Evolutionary conservation across 1,284 basidiomycete genomes (phyloP).

Genomic region (Cystobasidium slooffiae): DNA sequence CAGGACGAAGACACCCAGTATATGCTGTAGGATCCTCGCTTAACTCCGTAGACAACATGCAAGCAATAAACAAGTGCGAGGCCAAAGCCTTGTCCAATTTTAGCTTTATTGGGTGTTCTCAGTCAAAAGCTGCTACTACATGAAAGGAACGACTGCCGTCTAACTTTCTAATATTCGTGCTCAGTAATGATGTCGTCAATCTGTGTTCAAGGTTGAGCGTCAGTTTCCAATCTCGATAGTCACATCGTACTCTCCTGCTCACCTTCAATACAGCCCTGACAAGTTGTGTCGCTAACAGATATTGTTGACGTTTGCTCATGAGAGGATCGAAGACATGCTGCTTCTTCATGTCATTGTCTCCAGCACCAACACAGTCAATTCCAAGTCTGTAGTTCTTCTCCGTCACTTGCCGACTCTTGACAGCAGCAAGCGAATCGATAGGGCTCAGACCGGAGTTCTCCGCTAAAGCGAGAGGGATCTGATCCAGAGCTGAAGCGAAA

Average conservation of each 20-base stretch:
- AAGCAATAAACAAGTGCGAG: not conserved
- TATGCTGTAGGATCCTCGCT: no score
- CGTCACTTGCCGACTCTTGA: conserved; percentile 90
- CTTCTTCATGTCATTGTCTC: conserved; percentile 94
- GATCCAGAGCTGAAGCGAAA: conserved; percentile 90
- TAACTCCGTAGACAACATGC: not conserved
- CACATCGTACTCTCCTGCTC: not conserved
- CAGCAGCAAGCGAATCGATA: conserved; percentile 92
- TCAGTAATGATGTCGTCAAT: conserved; percentile 51
- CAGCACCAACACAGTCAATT: conserved; percentile 87
- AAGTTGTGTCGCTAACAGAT: conserved; percentile 94
- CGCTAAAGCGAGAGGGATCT: conserved; percentile 90
- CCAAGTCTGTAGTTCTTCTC: conserved; percentile 84
- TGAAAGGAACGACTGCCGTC: not conserved
- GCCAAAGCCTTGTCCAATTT: not conserved
- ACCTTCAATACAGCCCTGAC: conserved; percentile 58
- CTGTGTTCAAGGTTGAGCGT: not conserved
- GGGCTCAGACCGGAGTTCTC: conserved; percentile 97
- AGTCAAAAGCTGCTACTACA: not conserved
- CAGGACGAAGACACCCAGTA: no score
- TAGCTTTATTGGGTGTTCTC: not conserved
- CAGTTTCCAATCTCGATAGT: not conserved
- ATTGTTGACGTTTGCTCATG: conserved; percentile 96
- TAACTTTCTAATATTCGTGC: conserved; percentile 21
- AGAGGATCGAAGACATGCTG: conserved; percentile 97